These are phyloP conservation scores for Termitomyces sp. DNA, from an alignment of 768 basidiomycete species.

Conservation along the genomic window DNA sequence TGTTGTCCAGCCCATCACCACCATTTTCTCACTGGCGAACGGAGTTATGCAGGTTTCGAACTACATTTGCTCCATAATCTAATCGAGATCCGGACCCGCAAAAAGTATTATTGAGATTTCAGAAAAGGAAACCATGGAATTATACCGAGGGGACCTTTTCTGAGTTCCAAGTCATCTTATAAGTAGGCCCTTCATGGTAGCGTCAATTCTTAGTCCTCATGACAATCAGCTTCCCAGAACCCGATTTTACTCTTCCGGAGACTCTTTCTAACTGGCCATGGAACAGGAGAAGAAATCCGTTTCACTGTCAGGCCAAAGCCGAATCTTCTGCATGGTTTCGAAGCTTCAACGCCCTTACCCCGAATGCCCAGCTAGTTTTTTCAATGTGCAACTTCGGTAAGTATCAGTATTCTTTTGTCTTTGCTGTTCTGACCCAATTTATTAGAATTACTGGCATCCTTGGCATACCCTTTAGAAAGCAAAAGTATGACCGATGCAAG, in stretches of 20 bases:
- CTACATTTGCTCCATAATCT: no score
- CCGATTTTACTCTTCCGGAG: slow-evolving; percentile 24
- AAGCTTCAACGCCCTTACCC: slow-evolving; percentile 29
- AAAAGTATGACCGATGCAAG: slow-evolving; percentile 20
- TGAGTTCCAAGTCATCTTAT: background rate
- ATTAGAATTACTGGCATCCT: slow-evolving; percentile 23
- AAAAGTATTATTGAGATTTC: no score
- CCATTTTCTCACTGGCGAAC: no score
- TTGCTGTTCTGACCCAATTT: no score
- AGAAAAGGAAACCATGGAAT: no score
- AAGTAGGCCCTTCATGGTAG: background rate
- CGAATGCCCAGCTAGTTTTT: slow-evolving; percentile 33
- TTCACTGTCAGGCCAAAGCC: slow-evolving; percentile 27
- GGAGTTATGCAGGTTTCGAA: no score
- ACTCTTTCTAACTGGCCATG: slow-evolving; percentile 41
- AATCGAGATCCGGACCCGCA: no score
- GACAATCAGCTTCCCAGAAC: background rate
- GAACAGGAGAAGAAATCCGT: slow-evolving; percentile 33
- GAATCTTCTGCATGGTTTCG: slow-evolving; percentile 35
- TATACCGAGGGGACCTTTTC: no score
- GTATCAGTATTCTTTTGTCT: background rate
- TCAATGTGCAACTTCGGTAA: slow-evolving; percentile 37
- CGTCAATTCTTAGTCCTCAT: background rate
- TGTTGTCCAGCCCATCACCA: no score
- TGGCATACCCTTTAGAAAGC: slow-evolving; percentile 29